Evolutionary conservation across 2,329 filamentous ascomycete genomes (phyloP), one percentile per base, ranked within the genome.

Genomic region (Aspergillus alliaceus): DNA sequence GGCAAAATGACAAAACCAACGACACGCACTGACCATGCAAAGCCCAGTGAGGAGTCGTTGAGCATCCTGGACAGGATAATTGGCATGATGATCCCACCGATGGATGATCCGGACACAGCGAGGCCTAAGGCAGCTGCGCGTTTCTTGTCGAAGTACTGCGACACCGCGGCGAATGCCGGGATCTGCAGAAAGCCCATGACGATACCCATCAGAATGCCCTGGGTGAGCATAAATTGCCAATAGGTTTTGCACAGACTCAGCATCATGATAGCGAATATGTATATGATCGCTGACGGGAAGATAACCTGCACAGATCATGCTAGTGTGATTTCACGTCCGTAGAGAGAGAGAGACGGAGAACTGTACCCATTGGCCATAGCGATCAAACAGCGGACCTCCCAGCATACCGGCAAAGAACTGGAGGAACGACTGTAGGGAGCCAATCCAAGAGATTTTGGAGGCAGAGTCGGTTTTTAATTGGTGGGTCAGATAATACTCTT

Each of bases 211-310:
- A 67, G 40, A 8, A 68, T 49, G 1, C 64, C 68, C 49, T 73
- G 66, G 2, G 62, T 66, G 3, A 74, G 67, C 31, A 84, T 70
- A 63, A 83, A 79, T 31, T 84, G 82, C 61, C 79, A 84, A 66
- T 83, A 84, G 53, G 81, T 60, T 0, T 74, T 80, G 50, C 77
- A 86, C 56, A 88, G 70, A 5, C 78, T 82, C 0, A 83, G 78
- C 84, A 88, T 86, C 83, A 89, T 87, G 6, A 88, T 66, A 4
- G 84, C 83, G 53, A 88, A 82, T 18, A 88, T 80, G 31, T 60
- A 63, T 4, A 53, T n/a, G 4, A 66, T 9, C 1, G 57, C 58
- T 2, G 63, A 52, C 14, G 58, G 56, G 1, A 59, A 53, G 22
- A 66, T 61, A 9, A 64, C 50, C 63, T 66, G 20, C 2, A 2